Base-by-base conservation (phyloP, 192 early-diverging fungal genomes). In the Mortierella antarctica region DNA sequence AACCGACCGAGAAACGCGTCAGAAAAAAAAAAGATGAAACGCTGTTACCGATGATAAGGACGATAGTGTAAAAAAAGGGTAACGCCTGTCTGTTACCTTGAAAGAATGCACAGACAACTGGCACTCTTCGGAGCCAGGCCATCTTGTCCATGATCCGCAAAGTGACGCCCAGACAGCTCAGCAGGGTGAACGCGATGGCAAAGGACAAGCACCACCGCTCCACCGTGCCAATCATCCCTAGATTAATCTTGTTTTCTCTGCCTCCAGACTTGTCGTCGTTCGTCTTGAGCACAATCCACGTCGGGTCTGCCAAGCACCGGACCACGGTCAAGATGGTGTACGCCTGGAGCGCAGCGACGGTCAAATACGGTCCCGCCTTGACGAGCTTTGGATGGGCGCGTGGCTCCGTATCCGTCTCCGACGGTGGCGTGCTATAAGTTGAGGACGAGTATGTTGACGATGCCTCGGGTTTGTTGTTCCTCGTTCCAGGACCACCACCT, bases 91-190 rank as follows among this genome's bases (percentile, higher is more conserved):
- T 65, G 31, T 59, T 80, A 72, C 77, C 58, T 63, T 80, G 70
- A 31, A 80, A 39, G 9, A 50, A 71, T 2, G 77, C 50, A 2
- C 63, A 23, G 21, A 72, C 46, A 5, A 80, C 70, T 15, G 65
- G 64, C 13, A 12, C 47, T 6, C 60, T 21, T 45, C 60, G 23
- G 5, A 62, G 49, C 77, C 77, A 63, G 1, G 60, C 17, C 65
- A 68, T 42, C 42, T 47, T 65, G 56, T 80, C 77, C 77, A 80
- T 72, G 59, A 72, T 80, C 18, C 77, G 46, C 7, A 80, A 23
- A 0, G 77, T 54, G 11, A 72, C 64, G 5, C 77, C 77, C 9
- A 68, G 15, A 53, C 77, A 80, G 6, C 69, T 80, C 63, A 80
- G 6, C 14, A 72, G 17, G 20, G 64, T 52, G 23, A 71, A 80